These are phyloP conservation scores for Cocos nucifera DNA, from an alignment of 176 grass and related monocot genomes.

Conservation along the genomic window DNA sequence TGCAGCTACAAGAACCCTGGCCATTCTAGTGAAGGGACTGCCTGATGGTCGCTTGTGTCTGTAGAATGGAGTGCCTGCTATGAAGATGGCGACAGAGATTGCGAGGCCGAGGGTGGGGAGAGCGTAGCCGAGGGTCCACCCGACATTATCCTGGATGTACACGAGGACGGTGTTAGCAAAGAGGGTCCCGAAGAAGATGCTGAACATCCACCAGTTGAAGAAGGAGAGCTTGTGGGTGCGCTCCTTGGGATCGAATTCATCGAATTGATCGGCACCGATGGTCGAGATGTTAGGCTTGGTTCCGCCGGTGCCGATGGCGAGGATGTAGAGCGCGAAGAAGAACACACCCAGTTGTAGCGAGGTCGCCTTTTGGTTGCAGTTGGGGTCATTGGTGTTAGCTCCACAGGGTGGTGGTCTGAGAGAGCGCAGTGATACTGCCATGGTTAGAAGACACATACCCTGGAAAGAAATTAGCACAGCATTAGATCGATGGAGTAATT, in stretches of 20 bases:
- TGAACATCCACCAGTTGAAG: slow-evolving; percentile 99
- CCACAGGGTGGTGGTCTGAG: slow-evolving; percentile 61
- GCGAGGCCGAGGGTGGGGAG: slow-evolving; percentile 69
- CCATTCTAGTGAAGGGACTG: slow-evolving; percentile 71
- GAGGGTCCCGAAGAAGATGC: slow-evolving; percentile 93
- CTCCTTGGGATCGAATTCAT: slow-evolving; percentile 53
- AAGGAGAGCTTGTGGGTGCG: slow-evolving; percentile 77
- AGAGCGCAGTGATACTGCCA: slow-evolving; percentile 60
- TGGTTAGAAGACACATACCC: slow-evolving; percentile 63
- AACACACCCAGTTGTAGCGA: slow-evolving; percentile 60
- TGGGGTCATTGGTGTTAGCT: slow-evolving; percentile 27
- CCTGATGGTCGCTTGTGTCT: slow-evolving; percentile 65
- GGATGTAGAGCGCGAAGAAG: slow-evolving; percentile 69
- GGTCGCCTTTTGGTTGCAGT: slow-evolving; percentile 39
- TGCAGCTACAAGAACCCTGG: slow-evolving; percentile 47
- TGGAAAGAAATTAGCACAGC: neutral
- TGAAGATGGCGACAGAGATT: slow-evolving; percentile 63
- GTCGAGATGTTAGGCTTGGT: slow-evolving; percentile 98
- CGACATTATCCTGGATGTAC: slow-evolving; percentile 79
- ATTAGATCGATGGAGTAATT: too few species aligned
- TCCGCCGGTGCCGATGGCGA: slow-evolving; percentile 71
- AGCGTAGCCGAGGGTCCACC: slow-evolving; percentile 74
- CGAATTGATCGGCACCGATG: slow-evolving; percentile 93
- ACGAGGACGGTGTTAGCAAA: slow-evolving; percentile 76
- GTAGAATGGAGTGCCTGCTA: slow-evolving; percentile 66